phyloP scores from a whole-genome alignment of 306 rosid species.

The Sechiopsis laciniata region DNA sequence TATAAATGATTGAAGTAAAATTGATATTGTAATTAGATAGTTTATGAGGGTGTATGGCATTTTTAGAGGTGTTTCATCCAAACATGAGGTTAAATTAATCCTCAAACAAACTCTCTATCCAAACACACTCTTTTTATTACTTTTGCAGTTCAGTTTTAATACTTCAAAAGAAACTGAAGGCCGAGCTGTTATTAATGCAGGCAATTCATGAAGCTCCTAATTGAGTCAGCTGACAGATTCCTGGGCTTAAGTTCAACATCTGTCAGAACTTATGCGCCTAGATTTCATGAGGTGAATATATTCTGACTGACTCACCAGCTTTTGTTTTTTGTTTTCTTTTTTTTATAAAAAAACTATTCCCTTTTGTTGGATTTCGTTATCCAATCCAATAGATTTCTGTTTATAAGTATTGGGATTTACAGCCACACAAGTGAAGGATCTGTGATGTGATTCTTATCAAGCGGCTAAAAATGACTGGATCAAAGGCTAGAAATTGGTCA shows the following conservation, averaged over 20 bases:
- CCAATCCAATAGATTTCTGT: background rate
- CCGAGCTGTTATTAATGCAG: conserved; percentile 12
- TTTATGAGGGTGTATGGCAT: too few relatives aligned
- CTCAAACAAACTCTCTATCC: too few relatives aligned
- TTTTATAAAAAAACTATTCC: background rate
- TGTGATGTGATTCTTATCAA: conserved; percentile 4
- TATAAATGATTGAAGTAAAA: too few relatives aligned
- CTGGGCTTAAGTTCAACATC: background rate
- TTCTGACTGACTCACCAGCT: conserved; percentile 21
- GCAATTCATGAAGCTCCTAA: background rate
- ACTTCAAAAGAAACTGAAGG: background rate
- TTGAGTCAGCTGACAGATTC: conserved; percentile 11
- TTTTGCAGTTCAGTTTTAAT: background rate
- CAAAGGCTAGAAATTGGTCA: conserved; percentile 12
- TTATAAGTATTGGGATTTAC: background rate
- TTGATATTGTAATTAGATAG: too few relatives aligned
- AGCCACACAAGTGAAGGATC: conserved; percentile 5
- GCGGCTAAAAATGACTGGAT: conserved; percentile 6
- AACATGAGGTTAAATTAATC: too few relatives aligned
- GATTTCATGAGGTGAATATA: conserved; percentile 20
- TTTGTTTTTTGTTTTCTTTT: background rate
- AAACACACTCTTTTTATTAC: background rate
- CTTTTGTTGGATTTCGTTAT: background rate
- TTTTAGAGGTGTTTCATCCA: too few relatives aligned
- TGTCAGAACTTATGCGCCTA: conserved; percentile 21